Evolutionary conservation across 805 yeast species (phyloP), one percentile per base, ranked within the genome.

Genomic region (Starmerella potacharoeniae): DNA sequence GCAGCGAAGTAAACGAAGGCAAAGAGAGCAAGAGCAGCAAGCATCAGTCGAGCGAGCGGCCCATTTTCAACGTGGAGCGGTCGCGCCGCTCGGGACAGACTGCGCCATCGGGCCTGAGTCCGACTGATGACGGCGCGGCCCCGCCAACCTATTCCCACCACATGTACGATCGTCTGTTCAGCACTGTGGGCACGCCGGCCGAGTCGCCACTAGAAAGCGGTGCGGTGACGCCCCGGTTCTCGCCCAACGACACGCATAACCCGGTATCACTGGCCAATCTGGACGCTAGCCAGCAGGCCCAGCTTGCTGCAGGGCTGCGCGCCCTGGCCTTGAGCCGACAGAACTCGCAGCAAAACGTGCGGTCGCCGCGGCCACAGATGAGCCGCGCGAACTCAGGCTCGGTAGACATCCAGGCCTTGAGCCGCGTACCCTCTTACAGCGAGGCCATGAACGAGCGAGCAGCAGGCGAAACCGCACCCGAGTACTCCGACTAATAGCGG

Each of bases 61-160:
- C 63, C 7, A 53, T 60, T 10, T 60, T 61, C 53, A 52, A 54
- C 30, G 63, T 57, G 3, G 56, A 51, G 43, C 29, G 48, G 40
- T 53, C 39, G 41, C 54, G 55, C 5, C 40, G 55, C 4, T 40
- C 57, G 5, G 53, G 54, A 3, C 58, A 51, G 37, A 7, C 41
- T 6, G 35, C 54, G 2, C 55, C 58, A 11, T n/a, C 43, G 6
- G 48, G 46, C 3, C 4, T 39, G 8, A 30, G 50, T 9, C 4
- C 30, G 5, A 54, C 41, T 6, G 59, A 40, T 33, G 70, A 62
- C n/a, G 51, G 59, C 17, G 53, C 57, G 70, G 93, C 96, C 0
- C 96, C 96, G 2, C 97, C 97, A 31, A 77, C 83, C 55, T 89
- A 89, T 67, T 89, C 81, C 56, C 80, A 77, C 53, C 95, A 86